Evolutionary conservation across 2,329 filamentous ascomycete species (phyloP).

Genomic region (Paracoccidioides lutzii): DNA sequence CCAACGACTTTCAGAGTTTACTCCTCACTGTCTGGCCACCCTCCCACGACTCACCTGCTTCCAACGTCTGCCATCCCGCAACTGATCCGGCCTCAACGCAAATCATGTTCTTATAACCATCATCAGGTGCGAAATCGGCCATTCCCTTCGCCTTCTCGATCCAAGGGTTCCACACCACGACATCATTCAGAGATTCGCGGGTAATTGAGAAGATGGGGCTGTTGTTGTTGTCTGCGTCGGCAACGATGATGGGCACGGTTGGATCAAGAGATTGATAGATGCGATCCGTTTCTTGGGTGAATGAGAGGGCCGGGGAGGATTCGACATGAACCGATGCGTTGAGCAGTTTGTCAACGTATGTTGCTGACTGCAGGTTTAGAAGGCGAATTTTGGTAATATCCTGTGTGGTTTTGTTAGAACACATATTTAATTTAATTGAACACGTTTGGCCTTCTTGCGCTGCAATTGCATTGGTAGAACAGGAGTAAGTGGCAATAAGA

Average conservation of each 20-base stretch:
- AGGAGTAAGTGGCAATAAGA: not conserved
- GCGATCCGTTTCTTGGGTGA: slow-evolving; percentile 72
- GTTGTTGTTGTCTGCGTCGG: slow-evolving; percentile 40
- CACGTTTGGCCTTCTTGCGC: not conserved
- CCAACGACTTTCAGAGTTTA: slow-evolving; percentile 15
- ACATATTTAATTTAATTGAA: not conserved
- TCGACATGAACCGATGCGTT: slow-evolving; percentile 52
- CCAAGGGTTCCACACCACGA: slow-evolving; percentile 98
- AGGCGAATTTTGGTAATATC: slow-evolving; percentile 65
- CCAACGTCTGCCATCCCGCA: slow-evolving; percentile 67
- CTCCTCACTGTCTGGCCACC: slow-evolving; percentile 46
- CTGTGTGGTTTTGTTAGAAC: slow-evolving; percentile 31
- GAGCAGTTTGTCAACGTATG: slow-evolving; percentile 74
- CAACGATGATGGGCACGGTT: slow-evolving; percentile 23
- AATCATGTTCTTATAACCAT: slow-evolving; percentile 85
- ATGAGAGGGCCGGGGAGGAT: slow-evolving; percentile 49
- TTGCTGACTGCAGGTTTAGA: slow-evolving; percentile 60
- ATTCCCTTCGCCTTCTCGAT: slow-evolving; percentile 68
- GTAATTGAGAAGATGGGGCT: slow-evolving; percentile 58
- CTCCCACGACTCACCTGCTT: slow-evolving; percentile 60
- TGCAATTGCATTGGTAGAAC: not conserved
- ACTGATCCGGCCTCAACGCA: slow-evolving; percentile 88
- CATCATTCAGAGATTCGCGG: slow-evolving; percentile 72
- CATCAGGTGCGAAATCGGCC: slow-evolving; percentile 76
- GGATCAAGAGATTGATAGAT: slow-evolving; percentile 62